Base-by-base conservation (phyloP, 2,329 filamentous ascomycete genomes). In the Ilyonectria robusta region DNA sequence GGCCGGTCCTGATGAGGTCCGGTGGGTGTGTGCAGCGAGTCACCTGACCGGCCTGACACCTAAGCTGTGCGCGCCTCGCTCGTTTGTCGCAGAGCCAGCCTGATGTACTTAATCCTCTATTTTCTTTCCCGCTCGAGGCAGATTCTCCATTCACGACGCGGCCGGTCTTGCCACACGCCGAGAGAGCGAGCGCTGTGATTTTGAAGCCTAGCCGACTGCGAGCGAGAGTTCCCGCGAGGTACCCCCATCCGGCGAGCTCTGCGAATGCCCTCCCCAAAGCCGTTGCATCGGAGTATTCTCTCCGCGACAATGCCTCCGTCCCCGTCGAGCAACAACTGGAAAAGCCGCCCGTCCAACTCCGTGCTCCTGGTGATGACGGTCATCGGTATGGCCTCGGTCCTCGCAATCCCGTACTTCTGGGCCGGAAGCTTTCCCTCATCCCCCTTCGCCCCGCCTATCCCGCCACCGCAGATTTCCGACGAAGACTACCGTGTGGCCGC, bases 31-130 rank as follows among this genome's bases (percentile, higher is more conserved):
- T 26, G 23, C 23, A 26, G 23, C 23, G 23, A 26, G 23, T 26
- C 23, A 26, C 23, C 23, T 26, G 23, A 26, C 23, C 23, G 23
- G 23, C 23, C 23, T 26, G 23, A 26, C 23, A 26, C 23, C 23
- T 26, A 40, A 40, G 37, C 37, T 15, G 37, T 40, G 37, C 13
- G 37, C 13, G 5, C 37, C 10, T 40, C 13, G 13, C 37, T 79
- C 82, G 26, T 87, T 87, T 70, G 79, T 88, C 31, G 85, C 86
- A 26, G 26, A 26, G 4, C 26, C 4, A 26, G 26, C 26, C 26
- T 26, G 4, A 26, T 26, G 4, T 26, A 26, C 26, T 26, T 26
- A 26, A 26, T 26, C 26, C 26, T 26, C 26, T 26, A 26, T 26
- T 26, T 26, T 26, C 26, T 26, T 26, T 26, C 26, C 26, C 5